Percentiles rank a stretch among this genome's conserved stretches.
Conservation (phyloP, 2,329 filamentous ascomycete genomes). For the Aspergillus caelatus region DNA sequence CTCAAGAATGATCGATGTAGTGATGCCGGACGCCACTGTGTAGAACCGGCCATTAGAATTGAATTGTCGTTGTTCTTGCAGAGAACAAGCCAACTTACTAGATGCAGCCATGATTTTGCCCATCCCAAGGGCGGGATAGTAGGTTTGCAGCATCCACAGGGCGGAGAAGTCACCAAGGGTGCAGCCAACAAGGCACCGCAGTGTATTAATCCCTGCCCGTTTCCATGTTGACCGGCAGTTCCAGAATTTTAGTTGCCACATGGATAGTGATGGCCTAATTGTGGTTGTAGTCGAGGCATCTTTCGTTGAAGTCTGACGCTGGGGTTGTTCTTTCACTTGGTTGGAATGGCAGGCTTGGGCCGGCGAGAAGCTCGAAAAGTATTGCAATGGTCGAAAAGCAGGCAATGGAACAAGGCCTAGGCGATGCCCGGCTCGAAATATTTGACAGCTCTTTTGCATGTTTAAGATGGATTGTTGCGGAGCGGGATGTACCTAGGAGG, state of each 20-base stretch:
- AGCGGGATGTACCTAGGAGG: background rate
- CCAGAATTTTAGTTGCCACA: slow-evolving; percentile 34
- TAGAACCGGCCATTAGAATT: too few species aligned
- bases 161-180: slow-evolving; percentile 60
- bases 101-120: slow-evolving; percentile 55
- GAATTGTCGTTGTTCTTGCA: too few species aligned
- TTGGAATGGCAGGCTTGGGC: background rate
- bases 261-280: background rate
- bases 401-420: background rate
- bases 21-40: slow-evolving; percentile 56
- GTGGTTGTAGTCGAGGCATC: too few species aligned
- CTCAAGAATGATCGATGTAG: slow-evolving; percentile 57
- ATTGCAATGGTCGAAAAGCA: background rate
- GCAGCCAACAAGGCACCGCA: slow-evolving; percentile 59
- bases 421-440: background rate
- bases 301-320: background rate
- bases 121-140: slow-evolving; percentile 52
- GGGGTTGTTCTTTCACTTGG: background rate
- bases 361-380: background rate
- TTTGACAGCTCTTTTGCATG: too few species aligned
- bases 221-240: slow-evolving; percentile 47
- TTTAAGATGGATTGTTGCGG: too few species aligned
- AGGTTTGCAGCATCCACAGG: slow-evolving; percentile 59
- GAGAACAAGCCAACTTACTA: slow-evolving; percentile 39
- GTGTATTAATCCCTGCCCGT: slow-evolving; percentile 56